A percentile compares a stretch with the other conserved stretches of the same genome.
phyloP scores from a whole-genome alignment of 2,329 filamentous ascomycete species.

The Whalleya microplaca region DNA sequence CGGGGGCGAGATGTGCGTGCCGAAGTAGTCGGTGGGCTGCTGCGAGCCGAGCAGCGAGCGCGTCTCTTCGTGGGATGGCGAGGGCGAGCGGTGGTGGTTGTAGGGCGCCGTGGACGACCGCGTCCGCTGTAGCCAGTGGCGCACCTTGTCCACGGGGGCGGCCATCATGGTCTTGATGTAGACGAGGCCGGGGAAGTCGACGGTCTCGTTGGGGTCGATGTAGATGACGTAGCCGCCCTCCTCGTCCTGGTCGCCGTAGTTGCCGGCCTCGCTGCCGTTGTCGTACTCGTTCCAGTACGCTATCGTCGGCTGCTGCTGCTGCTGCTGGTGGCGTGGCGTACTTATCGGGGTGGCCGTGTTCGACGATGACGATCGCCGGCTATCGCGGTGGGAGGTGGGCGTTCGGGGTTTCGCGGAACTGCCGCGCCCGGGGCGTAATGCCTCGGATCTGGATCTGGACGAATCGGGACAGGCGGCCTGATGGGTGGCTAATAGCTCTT shows the following conservation, averaged over 20 bases:
- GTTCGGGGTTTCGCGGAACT: slow-evolving; percentile 7
- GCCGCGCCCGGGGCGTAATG: slow-evolving; percentile 18
- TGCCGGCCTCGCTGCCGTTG: slow-evolving; percentile 69
- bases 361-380: slow-evolving; percentile 26
- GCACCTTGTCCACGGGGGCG: slow-evolving; percentile 55
- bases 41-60: slow-evolving; percentile 33
- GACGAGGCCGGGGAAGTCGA: slow-evolving; percentile 65
- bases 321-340: slow-evolving; percentile 13
- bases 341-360: neutral
- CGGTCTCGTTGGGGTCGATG: slow-evolving; percentile 68
- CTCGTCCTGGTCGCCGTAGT: slow-evolving; percentile 49
- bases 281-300: slow-evolving; percentile 89
- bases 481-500: slow-evolving; percentile 53
- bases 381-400: slow-evolving; percentile 15
- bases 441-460: slow-evolving; percentile 14
- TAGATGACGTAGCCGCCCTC: slow-evolving; percentile 73
- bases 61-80: slow-evolving; percentile 22
- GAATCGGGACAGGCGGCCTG: slow-evolving; percentile 47
- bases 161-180: slow-evolving; percentile 58
- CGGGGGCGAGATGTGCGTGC: slow-evolving; percentile 19
- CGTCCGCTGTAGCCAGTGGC: slow-evolving; percentile 50
- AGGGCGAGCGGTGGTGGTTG: neutral
- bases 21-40: slow-evolving; percentile 34
- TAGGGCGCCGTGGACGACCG: slow-evolving; percentile 2
- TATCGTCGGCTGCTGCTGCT: slow-evolving; percentile 15